phyloP scores from a whole-genome alignment of 768 basidiomycete genomes.

The Lactarius tabidus region DNA sequence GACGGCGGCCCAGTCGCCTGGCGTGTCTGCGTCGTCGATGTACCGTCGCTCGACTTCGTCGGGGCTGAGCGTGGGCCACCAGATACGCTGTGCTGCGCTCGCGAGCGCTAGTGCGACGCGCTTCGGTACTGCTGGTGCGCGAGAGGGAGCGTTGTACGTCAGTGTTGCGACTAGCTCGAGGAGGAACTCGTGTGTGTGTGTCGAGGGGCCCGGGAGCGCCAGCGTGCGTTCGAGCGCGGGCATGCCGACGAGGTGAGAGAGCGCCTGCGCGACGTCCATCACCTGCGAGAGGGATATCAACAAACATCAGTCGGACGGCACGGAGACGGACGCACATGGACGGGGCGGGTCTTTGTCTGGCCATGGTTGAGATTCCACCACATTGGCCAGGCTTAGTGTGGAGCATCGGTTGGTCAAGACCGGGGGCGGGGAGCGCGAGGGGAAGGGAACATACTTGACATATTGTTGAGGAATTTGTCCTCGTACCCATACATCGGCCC shows the following conservation, averaged over 20 bases:
- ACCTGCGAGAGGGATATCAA: slow-evolving; percentile 46
- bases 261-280: slow-evolving; percentile 88
- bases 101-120: slow-evolving; percentile 60
- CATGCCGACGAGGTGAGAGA: slow-evolving; percentile 68
- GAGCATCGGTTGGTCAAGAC: slow-evolving; percentile 12
- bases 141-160: slow-evolving; percentile 70
- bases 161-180: slow-evolving; percentile 74
- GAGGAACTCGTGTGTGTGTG: slow-evolving; percentile 77
- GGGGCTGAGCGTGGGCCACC: slow-evolving; percentile 91
- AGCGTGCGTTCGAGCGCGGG: slow-evolving; percentile 64
- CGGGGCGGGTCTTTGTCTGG: slow-evolving; percentile 82
- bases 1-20: slow-evolving; percentile 79
- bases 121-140: slow-evolving; percentile 75
- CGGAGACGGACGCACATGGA: slow-evolving; percentile 60
- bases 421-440: slow-evolving; percentile 22
- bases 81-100: slow-evolving; percentile 58
- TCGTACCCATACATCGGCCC: slow-evolving; percentile 88
- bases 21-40: slow-evolving; percentile 71
- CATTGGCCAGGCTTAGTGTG: slow-evolving; percentile 71
- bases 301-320: slow-evolving; percentile 1
- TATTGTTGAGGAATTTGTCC: slow-evolving; percentile 89
- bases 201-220: slow-evolving; percentile 84
- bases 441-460: slow-evolving; percentile 67
- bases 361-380: slow-evolving; percentile 93
- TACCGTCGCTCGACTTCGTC: slow-evolving; percentile 89